phyloP scores from a whole-genome alignment of 106 monocot species.

The Xerophyta viscosa region DNA sequence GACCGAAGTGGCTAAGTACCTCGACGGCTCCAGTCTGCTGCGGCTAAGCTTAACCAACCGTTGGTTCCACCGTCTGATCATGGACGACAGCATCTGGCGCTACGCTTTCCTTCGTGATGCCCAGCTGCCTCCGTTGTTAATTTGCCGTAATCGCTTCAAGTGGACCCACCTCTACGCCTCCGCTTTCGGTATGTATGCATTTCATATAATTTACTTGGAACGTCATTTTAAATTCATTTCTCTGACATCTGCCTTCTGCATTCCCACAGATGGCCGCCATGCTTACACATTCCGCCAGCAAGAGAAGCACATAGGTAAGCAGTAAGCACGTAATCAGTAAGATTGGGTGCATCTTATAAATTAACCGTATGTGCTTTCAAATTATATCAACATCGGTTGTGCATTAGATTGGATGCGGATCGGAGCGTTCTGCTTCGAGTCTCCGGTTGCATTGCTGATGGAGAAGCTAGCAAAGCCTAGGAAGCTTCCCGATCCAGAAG shows the following conservation, averaged over 20 bases:
- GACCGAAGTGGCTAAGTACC: conserved; percentile 80
- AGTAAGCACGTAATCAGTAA: too few species aligned
- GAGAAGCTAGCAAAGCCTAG: conserved; percentile 32
- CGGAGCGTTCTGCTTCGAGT: conserved; percentile 56
- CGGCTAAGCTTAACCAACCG: conserved; percentile 40
- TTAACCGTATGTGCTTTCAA: too few species aligned
- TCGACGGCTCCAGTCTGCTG: conserved; percentile 51
- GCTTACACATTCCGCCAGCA: conserved; percentile 51
- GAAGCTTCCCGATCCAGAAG: conserved; percentile 12
- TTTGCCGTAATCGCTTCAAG: conserved; percentile 16
- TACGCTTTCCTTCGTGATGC: conserved; percentile 77
- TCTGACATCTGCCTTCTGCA: background rate
- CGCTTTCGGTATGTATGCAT: conserved; percentile 36
- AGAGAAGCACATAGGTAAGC: conserved; percentile 67
- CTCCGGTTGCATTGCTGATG: conserved; percentile 33
- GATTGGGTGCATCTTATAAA: too few species aligned
- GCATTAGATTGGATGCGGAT: conserved; percentile 65
- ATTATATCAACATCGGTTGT: too few species aligned
- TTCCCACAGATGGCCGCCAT: conserved; percentile 49
- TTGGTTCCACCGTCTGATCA: conserved; percentile 74
- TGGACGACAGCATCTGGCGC: conserved; percentile 74
- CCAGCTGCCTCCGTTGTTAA: conserved; percentile 26
- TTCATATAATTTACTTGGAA: too few species aligned
- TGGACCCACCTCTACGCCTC: conserved; percentile 69
- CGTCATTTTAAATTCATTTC: too few species aligned